Base-by-base conservation (phyloP, 1,284 basidiomycete species). In the Dichomitus squalens region DNA sequence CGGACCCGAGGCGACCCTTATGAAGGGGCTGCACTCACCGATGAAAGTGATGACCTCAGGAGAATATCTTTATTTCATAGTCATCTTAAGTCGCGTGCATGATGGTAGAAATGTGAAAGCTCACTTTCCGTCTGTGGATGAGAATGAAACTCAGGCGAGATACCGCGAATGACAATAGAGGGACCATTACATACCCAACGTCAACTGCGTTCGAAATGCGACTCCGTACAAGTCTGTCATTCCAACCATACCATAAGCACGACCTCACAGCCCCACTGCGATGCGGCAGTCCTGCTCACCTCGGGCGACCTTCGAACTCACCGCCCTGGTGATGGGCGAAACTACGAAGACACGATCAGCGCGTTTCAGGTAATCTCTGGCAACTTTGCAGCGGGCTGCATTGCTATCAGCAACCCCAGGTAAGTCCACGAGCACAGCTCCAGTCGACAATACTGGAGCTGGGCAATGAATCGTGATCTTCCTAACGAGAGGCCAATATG, bases 321-420 rank as follows among this genome's bases (percentile, higher is more conserved):
- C 53, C 6, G 53, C 53, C 6, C 53, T 38, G 4, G 25, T 29
- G 1, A 55, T 43, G 12, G 53, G 53, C 7, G 79, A 78, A 14
- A 81, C 64, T 58, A 82, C 76, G 76, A 78, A 80, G 38, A 81
- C 75, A 40, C 74, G 79, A 34, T 78, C 70, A 46, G 75, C 76
- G 41, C 76, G 77, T 63, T 81, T 80, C 78, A 82, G 78, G 60
- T 82, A 82, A 18, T 76, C 72, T 60, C 79, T 78, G 1, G 80
- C 79, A 39, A 82, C 79, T 34, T 69, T 74, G 58, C 75, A 77
- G 49, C 81, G 69, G 2, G 80, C 81, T 7, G 78, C 78, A 59
- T 83, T 83, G 5, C 78, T 76, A 65, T 85, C 83, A 16, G 79
- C 81, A 21, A 79, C 76, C 68, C 82, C 83, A 59, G 83, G 83